Base-by-base conservation (phyloP, 73 alveolate genomes). In the Tetrahymena elliotti region DNA sequence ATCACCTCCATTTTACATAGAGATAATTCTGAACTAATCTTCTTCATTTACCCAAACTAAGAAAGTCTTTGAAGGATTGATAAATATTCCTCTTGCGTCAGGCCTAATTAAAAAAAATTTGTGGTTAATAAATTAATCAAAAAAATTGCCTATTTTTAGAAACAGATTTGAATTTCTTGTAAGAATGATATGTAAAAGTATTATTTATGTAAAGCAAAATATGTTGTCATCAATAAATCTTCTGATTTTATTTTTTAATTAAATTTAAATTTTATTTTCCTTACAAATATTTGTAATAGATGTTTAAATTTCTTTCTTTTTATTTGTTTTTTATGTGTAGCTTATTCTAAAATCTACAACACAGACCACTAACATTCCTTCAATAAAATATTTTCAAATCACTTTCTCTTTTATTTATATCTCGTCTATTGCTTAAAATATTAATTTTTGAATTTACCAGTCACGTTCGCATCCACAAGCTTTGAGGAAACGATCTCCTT, bases 11-110 rank as follows among this genome's bases (percentile, higher is more conserved):
- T 93, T 39, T 18, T 93, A 37, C 95, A 93, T 93, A 38, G 95
- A 37, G 37, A 93, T 93, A 93, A 94, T 94, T 84, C 96, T 94
- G 16, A 94, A 52, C 83, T 94, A 94, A 84, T 94, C 96, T 38
- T 88, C 95, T 41, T 95, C 97, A 93, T 95, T 95, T 27, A 95
- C 95, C 95, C 95, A 95, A 18, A 95, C 95, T 33, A 95, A 35
- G 95, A 95, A 93, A 33, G 97, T 92, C 39, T 95, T 95, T 20
- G 34, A 93, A 33, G 83, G 92, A 52, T 93, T 93, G 96, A 39
- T 84, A 93, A 93, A 95, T 68, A 94, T 94, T 22, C 96, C 97
- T 95, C 97, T 95, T 12, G 94, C 93, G 20, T 95, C 95, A 33
- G 97, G 97, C 95, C 95, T 92, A 38, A 92, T 92, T 84, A 52